phyloP scores from a whole-genome alignment of 495 filamentous ascomycete genomes.

The Penicillium fimorum region DNA sequence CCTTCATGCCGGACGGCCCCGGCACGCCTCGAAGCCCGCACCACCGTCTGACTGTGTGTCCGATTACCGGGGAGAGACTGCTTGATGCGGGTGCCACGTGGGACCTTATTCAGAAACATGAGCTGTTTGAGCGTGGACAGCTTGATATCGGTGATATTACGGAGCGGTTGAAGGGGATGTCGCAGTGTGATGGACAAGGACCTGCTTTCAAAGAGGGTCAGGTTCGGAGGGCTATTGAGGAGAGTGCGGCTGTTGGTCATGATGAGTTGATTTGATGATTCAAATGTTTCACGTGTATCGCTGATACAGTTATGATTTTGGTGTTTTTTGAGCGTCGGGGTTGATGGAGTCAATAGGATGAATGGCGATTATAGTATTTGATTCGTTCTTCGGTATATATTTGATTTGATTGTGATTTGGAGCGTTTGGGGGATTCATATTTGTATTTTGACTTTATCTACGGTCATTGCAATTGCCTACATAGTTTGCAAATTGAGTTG shows the following conservation, averaged over 20 bases:
- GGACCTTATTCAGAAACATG: constrained; percentile 86
- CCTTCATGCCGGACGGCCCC: constrained; percentile 37
- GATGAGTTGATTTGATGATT: constrained; percentile 66
- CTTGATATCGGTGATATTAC: constrained; percentile 81
- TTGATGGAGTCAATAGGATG: background rate
- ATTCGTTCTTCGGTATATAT: background rate
- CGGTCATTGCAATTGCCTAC: background rate
- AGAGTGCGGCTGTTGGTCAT: constrained; percentile 66
- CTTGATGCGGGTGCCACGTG: constrained; percentile 80
- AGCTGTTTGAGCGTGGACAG: constrained; percentile 73
- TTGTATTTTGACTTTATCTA: background rate
- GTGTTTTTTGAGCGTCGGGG: constrained; percentile 17
- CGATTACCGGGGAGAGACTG: constrained; percentile 67
- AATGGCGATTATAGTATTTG: background rate
- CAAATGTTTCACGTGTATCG: background rate
- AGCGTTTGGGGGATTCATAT: background rate
- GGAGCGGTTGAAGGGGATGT: constrained; percentile 67
- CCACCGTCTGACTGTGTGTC: constrained; percentile 67
- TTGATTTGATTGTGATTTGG: background rate
- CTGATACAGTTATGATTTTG: constrained; percentile 12
- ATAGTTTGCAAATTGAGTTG: background rate
- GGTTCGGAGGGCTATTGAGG: constrained; percentile 72
- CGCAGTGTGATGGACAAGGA: constrained; percentile 87
- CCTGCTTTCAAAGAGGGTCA: constrained; percentile 83
- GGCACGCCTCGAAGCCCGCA: constrained; percentile 41